Base-by-base conservation (phyloP, 345 rosid species). In the Passiflora organensis region DNA sequence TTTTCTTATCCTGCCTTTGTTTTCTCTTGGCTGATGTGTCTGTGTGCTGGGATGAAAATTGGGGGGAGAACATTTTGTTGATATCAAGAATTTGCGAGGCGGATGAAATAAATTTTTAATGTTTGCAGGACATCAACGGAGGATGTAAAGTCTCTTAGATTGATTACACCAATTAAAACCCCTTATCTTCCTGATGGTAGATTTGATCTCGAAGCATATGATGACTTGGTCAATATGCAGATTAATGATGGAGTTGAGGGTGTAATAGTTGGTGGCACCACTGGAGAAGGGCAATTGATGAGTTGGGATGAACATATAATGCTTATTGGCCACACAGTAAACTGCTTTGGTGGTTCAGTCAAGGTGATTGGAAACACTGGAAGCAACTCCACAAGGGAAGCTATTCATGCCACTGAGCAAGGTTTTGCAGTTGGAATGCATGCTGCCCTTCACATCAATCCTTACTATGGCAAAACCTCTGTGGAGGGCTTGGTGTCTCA, bases 351-450 rank as follows among this genome's bases (percentile, higher is more conserved):
- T 1, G 79, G 76, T 38, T 78, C 73, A 6, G 65, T 88, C 63
- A 88, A 84, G 72, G 93, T 88, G 37, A 80, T 91, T 24, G 93
- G 93, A 10, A 86, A 88, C 77, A 81, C 93, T 0, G 95, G 96
- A 63, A 88, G 96, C 55, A 91, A 86, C 76, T 91, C 89, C 2
- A 91, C 98, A 1, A 70, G 85, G 56, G 94, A 91, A 76, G 98
- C 96, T 0, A 84, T 84, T 51, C 95, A 84, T 54, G 96, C 95
- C 14, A 86, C 93, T 12, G 95, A 86, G 51, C 93, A 82, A 72
- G 95, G 96, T 28, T 91, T 88, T 63, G 96, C 85, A 6, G 85
- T 88, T 12, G 96, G 98, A 48, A 91, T 91, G 93, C 93, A 88
- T 54, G 98, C 83, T 15, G 93, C 95, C n/a, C 86, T 85, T 58